phyloP scores from a whole-genome alignment of 2,329 filamentous ascomycete species.

The Aspergillus fijiensis region DNA sequence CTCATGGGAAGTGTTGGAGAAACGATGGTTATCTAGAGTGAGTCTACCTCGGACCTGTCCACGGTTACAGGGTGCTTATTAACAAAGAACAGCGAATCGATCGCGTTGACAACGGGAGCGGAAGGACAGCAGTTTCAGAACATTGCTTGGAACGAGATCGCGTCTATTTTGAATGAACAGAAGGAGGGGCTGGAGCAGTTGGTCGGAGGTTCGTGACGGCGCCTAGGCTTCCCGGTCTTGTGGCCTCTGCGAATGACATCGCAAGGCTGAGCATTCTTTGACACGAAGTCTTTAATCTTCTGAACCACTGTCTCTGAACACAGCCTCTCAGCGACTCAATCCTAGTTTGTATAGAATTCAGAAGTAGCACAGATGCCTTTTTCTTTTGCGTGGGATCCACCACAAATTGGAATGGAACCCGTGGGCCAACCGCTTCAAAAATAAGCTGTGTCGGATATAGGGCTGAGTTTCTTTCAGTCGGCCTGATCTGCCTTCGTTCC shows the following conservation, averaged over 20 bases:
- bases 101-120: conserved; percentile 31
- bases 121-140: conserved; percentile 39
- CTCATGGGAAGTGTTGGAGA: conserved; percentile 47
- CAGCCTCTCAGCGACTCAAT: neutral
- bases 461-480: conserved; percentile 2
- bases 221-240: neutral
- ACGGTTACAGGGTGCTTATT: conserved; percentile 4
- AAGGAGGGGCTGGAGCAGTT: conserved; percentile 22
- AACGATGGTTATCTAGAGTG: conserved; percentile 41
- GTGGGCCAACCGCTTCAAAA: conserved; percentile 10
- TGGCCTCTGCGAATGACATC: neutral
- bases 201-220: conserved; percentile 6
- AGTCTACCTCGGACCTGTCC: conserved; percentile 9
- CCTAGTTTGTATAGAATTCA: neutral
- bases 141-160: conserved; percentile 44
- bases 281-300: neutral
- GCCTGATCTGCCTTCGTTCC: neutral
- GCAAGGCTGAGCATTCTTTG: neutral
- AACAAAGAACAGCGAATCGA: conserved; percentile 32
- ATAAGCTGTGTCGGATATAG: conserved; percentile 1
- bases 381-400: neutral
- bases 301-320: neutral
- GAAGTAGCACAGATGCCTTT: neutral
- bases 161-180: conserved; percentile 31
- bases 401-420: conserved; percentile 8